These are phyloP conservation scores for Magnusiomyces paraingens DNA, from an alignment of 1,139 yeast species.

Conservation along the genomic window DNA sequence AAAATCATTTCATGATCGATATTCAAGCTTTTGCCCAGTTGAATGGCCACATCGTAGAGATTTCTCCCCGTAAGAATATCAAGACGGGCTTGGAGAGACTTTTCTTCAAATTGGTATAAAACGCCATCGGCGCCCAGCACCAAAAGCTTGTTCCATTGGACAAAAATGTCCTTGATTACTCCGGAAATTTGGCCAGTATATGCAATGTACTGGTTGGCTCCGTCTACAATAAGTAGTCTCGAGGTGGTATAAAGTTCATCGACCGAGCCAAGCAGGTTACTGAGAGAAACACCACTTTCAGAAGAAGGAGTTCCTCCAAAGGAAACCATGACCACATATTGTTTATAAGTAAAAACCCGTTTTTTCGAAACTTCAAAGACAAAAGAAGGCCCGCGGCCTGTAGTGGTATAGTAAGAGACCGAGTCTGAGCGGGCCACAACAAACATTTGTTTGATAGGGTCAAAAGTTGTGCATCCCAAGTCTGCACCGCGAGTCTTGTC, in stretches of 20 bases:
- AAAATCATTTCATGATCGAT: constrained; percentile 37
- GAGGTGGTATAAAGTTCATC: constrained; percentile 31
- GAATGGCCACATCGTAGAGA: constrained; percentile 65
- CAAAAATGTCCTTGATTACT: constrained; percentile 50
- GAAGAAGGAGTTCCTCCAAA: constrained; percentile 25
- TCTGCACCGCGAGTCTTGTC: constrained; percentile 65
- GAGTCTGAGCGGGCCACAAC: constrained; percentile 50
- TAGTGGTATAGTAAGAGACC: constrained; percentile 48
- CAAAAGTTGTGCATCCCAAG: constrained; percentile 53
- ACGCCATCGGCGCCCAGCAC: constrained; percentile 72
- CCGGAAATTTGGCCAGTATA: constrained; percentile 63
- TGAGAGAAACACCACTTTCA: constrained; percentile 16
- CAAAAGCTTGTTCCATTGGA: constrained; percentile 50
- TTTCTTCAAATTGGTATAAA: constrained; percentile 61
- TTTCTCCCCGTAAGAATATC: constrained; percentile 65
- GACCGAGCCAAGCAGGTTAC: constrained; percentile 14
- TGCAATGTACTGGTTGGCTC: constrained; percentile 61
- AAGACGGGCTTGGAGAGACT: constrained; percentile 59
- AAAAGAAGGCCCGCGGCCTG: constrained; percentile 52
- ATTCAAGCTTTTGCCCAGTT: constrained; percentile 47
- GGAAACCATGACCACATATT: constrained; percentile 54
- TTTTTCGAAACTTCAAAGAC: constrained; percentile 56
- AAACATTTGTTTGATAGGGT: constrained; percentile 26
- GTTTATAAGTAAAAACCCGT: constrained; percentile 42
- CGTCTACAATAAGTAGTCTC: constrained; percentile 59